Percentiles rank a stretch among this genome's conserved stretches.
Evolutionary conservation across 75 land plant genomes (phyloP).

Genomic region (Selaginella tamariscina): DNA sequence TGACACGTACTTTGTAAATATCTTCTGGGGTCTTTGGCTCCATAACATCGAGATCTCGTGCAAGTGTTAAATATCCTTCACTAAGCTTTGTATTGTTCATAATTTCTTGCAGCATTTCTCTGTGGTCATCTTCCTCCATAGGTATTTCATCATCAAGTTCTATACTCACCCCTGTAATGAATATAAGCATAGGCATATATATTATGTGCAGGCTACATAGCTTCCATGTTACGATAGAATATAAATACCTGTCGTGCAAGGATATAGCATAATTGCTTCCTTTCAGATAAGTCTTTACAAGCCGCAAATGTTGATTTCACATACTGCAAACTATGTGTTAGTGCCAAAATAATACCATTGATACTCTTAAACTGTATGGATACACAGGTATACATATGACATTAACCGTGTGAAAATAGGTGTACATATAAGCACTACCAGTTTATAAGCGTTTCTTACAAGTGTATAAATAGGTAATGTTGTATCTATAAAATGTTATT

Average conservation of each 20-base stretch:
- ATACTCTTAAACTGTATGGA: too few relatives aligned
- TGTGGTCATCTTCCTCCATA: slow-evolving; percentile 48
- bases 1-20: slow-evolving; percentile 64
- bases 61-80: slow-evolving; percentile 87
- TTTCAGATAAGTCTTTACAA: slow-evolving; percentile 51
- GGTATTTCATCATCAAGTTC: slow-evolving; percentile 58
- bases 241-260: slow-evolving; percentile 68
- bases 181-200: too few relatives aligned
- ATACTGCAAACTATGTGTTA: slow-evolving; percentile 55
- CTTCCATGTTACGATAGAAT: neutral
- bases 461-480: too few relatives aligned
- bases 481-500: too few relatives aligned
- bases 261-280: slow-evolving; percentile 91
- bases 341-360: too few relatives aligned
- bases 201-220: neutral
- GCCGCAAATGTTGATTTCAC: slow-evolving; percentile 54
- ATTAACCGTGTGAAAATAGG: too few relatives aligned
- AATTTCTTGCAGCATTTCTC: slow-evolving; percentile 65
- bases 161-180: slow-evolving; percentile 46
- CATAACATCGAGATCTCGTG: slow-evolving; percentile 98
- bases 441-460: too few relatives aligned
- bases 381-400: too few relatives aligned
- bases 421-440: too few relatives aligned
- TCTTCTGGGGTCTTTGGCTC: slow-evolving; percentile 97
- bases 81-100: slow-evolving; percentile 68